Percentiles rank a stretch among this genome's conserved stretches.
Conservation (phyloP, 257 asterid genomes). For the Solanum bulbocastanum region DNA sequence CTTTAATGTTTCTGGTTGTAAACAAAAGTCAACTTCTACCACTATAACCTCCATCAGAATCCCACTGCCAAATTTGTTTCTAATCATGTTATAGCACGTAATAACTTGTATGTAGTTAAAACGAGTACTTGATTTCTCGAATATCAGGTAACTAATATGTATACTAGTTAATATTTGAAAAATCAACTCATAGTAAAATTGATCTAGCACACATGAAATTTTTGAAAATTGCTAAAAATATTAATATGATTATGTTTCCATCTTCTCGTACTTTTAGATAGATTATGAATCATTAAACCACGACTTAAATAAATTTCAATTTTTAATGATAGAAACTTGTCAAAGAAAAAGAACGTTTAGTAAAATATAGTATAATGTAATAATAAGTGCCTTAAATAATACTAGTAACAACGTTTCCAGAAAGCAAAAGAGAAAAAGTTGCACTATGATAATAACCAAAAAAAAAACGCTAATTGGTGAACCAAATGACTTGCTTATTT, state of each 20-base stretch:
- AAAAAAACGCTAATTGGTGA: neutral
- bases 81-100: neutral
- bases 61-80: neutral
- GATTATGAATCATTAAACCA: neutral
- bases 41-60: neutral
- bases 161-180: neutral
- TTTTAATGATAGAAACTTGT: neutral
- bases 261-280: neutral
- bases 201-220: neutral
- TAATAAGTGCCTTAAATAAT: neutral
- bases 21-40: neutral
- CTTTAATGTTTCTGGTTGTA: neutral
- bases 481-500: neutral
- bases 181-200: neutral
- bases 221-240: neutral
- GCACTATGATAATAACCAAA: neutral
- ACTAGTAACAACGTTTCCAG: neutral
- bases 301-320: neutral
- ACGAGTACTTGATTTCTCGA: rapidly evolving
- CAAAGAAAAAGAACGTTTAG: neutral
- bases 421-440: neutral
- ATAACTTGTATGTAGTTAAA: neutral
- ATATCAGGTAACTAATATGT: neutral
- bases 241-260: neutral
- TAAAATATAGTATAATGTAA: neutral